Evolutionary conservation across 495 filamentous ascomycete genomes (phyloP), one percentile per base, ranked within the genome.

Genomic region (Glonium stellatum): DNA sequence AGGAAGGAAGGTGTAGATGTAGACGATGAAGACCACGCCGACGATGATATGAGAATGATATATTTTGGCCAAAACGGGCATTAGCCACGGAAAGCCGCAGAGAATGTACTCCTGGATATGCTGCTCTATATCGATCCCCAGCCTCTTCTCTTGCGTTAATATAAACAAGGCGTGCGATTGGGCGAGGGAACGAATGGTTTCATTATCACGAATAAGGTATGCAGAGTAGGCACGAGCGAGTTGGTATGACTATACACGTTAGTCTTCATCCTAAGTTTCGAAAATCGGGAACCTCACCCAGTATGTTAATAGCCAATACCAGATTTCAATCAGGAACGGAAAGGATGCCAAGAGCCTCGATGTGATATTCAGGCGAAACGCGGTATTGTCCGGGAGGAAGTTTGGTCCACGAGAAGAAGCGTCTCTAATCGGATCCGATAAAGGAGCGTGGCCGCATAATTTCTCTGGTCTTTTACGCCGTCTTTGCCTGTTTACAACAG

Each of bases 201-300:
- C 12, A 31, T 46, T 23, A 35, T 59, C 9, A n/a, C 48, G 48
- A 34, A 63, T 54, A 25, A 59, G 47, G 25, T 34, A 41, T 31
- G 56, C 61, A 6, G 57, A 59, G 49, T 57, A 59, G 3, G 57
- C 61, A 15, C 61, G 61, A 23, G 61, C 61, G 18, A 60, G 57
- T 59, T 63, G 61, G 39, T 63, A 63, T 23, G 34, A n/a, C 61
- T 63, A 10, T 9, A 9, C 3, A 46, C 12, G 13, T 15, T 4
- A 46, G 19, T 15, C 41, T 15, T 46, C 41, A 42, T 9, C 37
- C n/a, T n/a, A 42, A n/a, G n/a, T n/a, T n/a, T 42, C 37, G n/a
- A n/a, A n/a, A n/a, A n/a, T n/a, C n/a, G n/a, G n/a, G n/a, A n/a
- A n/a, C n/a, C n/a, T n/a, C n/a, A n/a, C n/a, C n/a, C n/a, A n/a